Evolutionary conservation across 2,329 filamentous ascomycete genomes (phyloP).

Genomic region (Apiospora koreana): DNA sequence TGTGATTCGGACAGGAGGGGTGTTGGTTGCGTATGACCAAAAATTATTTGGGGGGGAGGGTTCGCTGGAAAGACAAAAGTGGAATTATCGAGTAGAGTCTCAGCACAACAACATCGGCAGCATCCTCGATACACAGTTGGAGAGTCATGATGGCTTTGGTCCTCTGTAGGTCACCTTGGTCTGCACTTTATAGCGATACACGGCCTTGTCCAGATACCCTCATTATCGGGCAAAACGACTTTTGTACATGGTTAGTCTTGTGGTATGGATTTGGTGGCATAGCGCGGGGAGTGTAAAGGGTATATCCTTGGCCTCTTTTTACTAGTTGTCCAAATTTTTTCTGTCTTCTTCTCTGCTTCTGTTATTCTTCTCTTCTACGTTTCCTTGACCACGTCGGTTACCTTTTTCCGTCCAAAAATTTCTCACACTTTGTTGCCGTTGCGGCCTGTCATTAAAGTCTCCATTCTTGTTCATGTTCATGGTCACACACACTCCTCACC

Average conservation of each 20-base stretch:
- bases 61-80: constrained; percentile 44
- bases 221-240: constrained; percentile 23
- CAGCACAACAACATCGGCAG: constrained; percentile 7
- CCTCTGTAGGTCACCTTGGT: constrained; percentile 4
- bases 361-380: constrained; percentile 25
- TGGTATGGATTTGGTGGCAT: constrained; percentile 36
- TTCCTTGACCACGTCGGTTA: constrained; percentile 21
- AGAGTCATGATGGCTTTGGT: neutral
- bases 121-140: constrained; percentile 7
- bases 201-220: constrained; percentile 24
- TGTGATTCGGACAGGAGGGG: constrained; percentile 31
- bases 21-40: constrained; percentile 29
- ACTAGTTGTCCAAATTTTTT: constrained; percentile 24
- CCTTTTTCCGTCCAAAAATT: constrained; percentile 18
- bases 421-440: constrained; percentile 11
- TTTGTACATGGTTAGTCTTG: constrained; percentile 29
- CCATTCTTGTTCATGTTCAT: constrained; percentile 23
- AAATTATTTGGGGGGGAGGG: constrained; percentile 36
- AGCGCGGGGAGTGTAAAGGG: constrained; percentile 38
- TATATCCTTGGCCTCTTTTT: constrained; percentile 35
- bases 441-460: constrained; percentile 20
- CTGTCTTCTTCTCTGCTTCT: constrained; percentile 23
- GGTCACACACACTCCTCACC: constrained; percentile 19
- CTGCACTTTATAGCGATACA: constrained; percentile 23
- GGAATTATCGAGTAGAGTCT: constrained; percentile 13